Conservation (phyloP, 164 flowering plant species). For the Nymphaea colorata region DNA sequence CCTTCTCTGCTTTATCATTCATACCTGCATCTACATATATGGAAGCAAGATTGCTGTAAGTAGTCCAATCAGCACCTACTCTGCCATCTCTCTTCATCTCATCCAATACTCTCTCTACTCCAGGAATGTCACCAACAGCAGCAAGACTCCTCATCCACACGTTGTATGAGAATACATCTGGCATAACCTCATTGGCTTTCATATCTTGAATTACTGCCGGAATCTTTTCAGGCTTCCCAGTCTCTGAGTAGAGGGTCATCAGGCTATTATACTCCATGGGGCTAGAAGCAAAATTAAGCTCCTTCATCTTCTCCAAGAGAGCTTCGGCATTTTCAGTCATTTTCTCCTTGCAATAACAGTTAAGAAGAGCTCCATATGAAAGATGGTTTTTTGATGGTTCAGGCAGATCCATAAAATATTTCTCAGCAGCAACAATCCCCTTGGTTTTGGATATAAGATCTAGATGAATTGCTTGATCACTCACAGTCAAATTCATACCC, state of each 20-base stretch:
- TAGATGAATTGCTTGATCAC: slow-evolving; percentile 88
- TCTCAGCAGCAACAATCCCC: slow-evolving; percentile 70
- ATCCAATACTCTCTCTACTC: slow-evolving; percentile 80
- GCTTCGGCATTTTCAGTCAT: slow-evolving; percentile 82
- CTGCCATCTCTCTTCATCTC: slow-evolving; percentile 89
- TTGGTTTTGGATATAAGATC: slow-evolving; percentile 72
- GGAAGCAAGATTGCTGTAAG: slow-evolving; percentile 85
- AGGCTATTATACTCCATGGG: slow-evolving; percentile 87
- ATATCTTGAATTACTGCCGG: slow-evolving; percentile 69
- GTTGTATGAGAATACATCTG: slow-evolving; percentile 63
- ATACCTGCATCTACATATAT: slow-evolving; percentile 70
- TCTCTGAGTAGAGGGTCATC: slow-evolving; percentile 75
- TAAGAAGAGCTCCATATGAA: slow-evolving; percentile 77
- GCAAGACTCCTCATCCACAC: slow-evolving; percentile 94
- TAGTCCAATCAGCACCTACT: slow-evolving; percentile 81
- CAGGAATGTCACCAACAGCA: slow-evolving; percentile 58
- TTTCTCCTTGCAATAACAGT: slow-evolving; percentile 83
- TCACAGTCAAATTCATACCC: slow-evolving; percentile 75
- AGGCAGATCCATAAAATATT: slow-evolving; percentile 62
- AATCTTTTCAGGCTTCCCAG: slow-evolving; percentile 50
- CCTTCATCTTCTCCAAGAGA: slow-evolving; percentile 87
- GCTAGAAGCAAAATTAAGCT: slow-evolving; percentile 41
- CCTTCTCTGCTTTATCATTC: slow-evolving; percentile 66
- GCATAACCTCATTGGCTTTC: slow-evolving; percentile 52
- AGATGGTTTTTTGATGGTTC: slow-evolving; percentile 70